A percentile compares a stretch with the other conserved stretches of the same genome.
Conservation (phyloP, 1,139 yeast species). For the Candida sp. region DNA sequence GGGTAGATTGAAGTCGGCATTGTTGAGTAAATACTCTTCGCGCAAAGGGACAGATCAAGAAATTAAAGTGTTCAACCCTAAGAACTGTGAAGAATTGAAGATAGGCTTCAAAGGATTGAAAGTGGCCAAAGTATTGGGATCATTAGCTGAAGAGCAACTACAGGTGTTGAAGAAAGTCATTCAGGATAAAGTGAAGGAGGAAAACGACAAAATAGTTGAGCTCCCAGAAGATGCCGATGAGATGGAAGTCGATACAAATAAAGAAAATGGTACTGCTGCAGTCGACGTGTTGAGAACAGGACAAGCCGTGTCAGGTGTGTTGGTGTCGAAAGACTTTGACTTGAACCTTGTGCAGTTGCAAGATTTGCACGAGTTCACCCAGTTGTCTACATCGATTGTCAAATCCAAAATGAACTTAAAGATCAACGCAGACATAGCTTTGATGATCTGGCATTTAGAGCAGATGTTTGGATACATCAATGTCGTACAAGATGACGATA, state of each 20-base stretch:
- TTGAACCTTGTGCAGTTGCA: slow-evolving; percentile 79
- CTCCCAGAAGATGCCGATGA: slow-evolving; percentile 20
- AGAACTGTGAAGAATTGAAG: slow-evolving; percentile 82
- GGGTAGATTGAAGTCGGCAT: slow-evolving; percentile 96
- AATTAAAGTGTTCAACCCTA: slow-evolving; percentile 92
- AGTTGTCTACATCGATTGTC: slow-evolving; percentile 83
- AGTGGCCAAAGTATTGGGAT: slow-evolving; percentile 85
- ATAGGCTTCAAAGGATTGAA: slow-evolving; percentile 84
- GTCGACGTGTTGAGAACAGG: slow-evolving; percentile 27
- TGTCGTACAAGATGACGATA: slow-evolving; percentile 63
- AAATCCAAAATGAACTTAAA: slow-evolving; percentile 80
- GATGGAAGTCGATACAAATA: slow-evolving; percentile 13
- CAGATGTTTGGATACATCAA: slow-evolving; percentile 95
- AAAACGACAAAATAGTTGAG: slow-evolving; percentile 22
- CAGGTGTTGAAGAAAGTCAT: slow-evolving; percentile 33
- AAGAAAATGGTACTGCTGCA: slow-evolving; percentile 12
- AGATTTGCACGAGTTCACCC: slow-evolving; percentile 90
- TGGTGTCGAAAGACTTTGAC: slow-evolving; percentile 92
- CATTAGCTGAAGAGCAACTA: slow-evolving; percentile 64
- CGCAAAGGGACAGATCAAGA: slow-evolving; percentile 89
- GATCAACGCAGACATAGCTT: slow-evolving; percentile 80
- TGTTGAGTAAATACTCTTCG: slow-evolving; percentile 82
- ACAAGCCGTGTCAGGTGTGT: slow-evolving; percentile 77
- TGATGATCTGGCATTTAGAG: slow-evolving; percentile 86
- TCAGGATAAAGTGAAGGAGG: slow-evolving; percentile 21